Evolutionary conservation across 805 yeast species (phyloP).

Genomic region (Teunomyces pallodes): DNA sequence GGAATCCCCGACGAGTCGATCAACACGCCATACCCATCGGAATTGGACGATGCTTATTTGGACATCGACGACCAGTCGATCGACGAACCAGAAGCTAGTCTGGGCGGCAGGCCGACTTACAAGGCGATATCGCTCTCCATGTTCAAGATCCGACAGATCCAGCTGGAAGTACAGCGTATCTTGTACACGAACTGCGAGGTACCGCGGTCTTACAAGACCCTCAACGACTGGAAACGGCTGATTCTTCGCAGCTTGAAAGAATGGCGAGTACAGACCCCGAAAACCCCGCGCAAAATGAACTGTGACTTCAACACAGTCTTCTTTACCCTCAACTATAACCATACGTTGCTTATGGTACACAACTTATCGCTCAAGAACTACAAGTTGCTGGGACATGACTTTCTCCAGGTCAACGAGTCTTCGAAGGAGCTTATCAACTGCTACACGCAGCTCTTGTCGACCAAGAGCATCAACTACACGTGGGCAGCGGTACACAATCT

Average conservation of each 20-base stretch:
- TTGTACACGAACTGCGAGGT: constrained; percentile 70
- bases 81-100: constrained; percentile 4
- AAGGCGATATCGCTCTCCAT: constrained; percentile 66
- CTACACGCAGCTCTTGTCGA: constrained; percentile 56
- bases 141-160: constrained; percentile 68
- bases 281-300: constrained; percentile 57
- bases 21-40: constrained; percentile 67
- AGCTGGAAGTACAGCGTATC: constrained; percentile 71
- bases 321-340: constrained; percentile 73
- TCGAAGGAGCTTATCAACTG: constrained; percentile 64
- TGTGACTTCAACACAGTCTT: constrained; percentile 71
- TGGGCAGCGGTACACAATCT: constrained; percentile 92
- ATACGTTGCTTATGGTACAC: constrained; percentile 66
- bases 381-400: constrained; percentile 51
- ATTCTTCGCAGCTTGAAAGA: constrained; percentile 50
- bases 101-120: constrained; percentile 49
- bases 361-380: constrained; percentile 76
- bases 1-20: constrained; percentile 84
- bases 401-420: constrained; percentile 55
- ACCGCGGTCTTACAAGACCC: constrained; percentile 56
- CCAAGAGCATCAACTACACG: constrained; percentile 70
- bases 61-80: constrained; percentile 24
- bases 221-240: constrained; percentile 63
- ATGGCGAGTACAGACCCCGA: constrained; percentile 64
- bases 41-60: constrained; percentile 70